Percentiles rank a stretch among this genome's conserved stretches.
phyloP scores from a whole-genome alignment of 495 filamentous ascomycete species.

The Gamarada debralockiae region DNA sequence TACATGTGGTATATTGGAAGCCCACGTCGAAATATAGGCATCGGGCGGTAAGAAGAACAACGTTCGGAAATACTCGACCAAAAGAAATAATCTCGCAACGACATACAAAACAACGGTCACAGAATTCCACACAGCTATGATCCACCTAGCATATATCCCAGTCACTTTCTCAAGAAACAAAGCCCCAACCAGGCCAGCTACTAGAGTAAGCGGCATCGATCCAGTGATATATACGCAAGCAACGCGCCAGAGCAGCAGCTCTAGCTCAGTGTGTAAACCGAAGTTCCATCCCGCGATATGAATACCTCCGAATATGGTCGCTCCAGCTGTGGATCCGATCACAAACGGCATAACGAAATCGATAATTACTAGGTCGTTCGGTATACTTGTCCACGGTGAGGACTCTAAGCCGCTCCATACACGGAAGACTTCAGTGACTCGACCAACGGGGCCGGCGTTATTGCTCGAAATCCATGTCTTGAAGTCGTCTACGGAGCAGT shows the following conservation, averaged over 20 bases:
- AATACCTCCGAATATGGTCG: slow-evolving; percentile 28
- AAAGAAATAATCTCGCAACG: slow-evolving; percentile 21
- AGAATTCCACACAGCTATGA: not conserved
- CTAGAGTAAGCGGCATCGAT: no score
- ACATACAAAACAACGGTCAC: slow-evolving; percentile 23
- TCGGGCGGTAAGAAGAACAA: slow-evolving; percentile 22
- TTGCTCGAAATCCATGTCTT: no score
- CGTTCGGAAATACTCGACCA: slow-evolving; percentile 27
- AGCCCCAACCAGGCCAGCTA: not conserved
- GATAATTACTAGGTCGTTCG: not conserved
- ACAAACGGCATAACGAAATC: not conserved
- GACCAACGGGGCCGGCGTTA: slow-evolving; percentile 2
- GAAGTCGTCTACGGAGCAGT: no score
- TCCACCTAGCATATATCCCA: not conserved
- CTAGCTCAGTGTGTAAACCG: slow-evolving; percentile 31
- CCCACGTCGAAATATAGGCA: slow-evolving; percentile 23
- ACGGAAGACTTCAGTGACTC: not conserved
- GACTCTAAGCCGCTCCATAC: not conserved
- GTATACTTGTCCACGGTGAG: not conserved
- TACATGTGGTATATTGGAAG: not conserved
- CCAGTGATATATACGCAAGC: slow-evolving; percentile 7
- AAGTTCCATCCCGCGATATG: slow-evolving; percentile 39
- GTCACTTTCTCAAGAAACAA: not conserved
- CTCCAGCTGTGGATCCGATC: not conserved
- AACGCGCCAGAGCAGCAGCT: slow-evolving; percentile 32